Conservation (phyloP, 1,139 yeast genomes). For the Candida sojae region DNA sequence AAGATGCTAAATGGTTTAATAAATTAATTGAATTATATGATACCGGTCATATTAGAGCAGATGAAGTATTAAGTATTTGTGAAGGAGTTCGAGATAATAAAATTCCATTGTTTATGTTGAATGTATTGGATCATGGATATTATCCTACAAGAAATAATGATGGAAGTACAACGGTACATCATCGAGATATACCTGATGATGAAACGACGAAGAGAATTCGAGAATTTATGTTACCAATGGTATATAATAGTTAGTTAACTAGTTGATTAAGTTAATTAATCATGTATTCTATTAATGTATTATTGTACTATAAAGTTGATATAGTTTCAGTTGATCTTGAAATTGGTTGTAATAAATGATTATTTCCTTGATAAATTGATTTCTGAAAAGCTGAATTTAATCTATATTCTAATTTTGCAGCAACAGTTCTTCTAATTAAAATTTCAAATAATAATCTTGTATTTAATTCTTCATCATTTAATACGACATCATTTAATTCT, state of each 20-base stretch:
- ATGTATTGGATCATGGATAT: slow-evolving; percentile 38
- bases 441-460: slow-evolving; percentile 37
- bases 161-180: slow-evolving; percentile 2
- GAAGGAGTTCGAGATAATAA: slow-evolving; percentile 45
- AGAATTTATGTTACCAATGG: slow-evolving; percentile 41
- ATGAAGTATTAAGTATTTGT: slow-evolving; percentile 37
- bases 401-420: slow-evolving; percentile 45
- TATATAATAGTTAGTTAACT: slow-evolving; percentile 16
- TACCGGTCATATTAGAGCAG: slow-evolving; percentile 27
- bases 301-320: neutral
- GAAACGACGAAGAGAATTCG: slow-evolving; percentile 37
- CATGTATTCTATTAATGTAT: neutral
- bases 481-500: slow-evolving; percentile 23
- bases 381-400: slow-evolving; percentile 17
- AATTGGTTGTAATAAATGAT: slow-evolving; percentile 33
- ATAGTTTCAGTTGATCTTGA: slow-evolving; percentile 23
- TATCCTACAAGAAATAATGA: slow-evolving; percentile 22
- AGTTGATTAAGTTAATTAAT: neutral
- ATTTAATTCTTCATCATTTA: slow-evolving; percentile 29
- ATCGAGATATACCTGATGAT: slow-evolving; percentile 28
- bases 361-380: slow-evolving; percentile 20
- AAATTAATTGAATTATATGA: slow-evolving; percentile 34
- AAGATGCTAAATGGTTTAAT: slow-evolving; percentile 45
- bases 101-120: slow-evolving; percentile 41
- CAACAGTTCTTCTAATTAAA: slow-evolving; percentile 41